Percentiles rank a stretch among this genome's conserved stretches.
These are phyloP conservation scores for Austropuccinia psidii DNA, from an alignment of 1,284 basidiomycete species.

Conservation along the genomic window DNA sequence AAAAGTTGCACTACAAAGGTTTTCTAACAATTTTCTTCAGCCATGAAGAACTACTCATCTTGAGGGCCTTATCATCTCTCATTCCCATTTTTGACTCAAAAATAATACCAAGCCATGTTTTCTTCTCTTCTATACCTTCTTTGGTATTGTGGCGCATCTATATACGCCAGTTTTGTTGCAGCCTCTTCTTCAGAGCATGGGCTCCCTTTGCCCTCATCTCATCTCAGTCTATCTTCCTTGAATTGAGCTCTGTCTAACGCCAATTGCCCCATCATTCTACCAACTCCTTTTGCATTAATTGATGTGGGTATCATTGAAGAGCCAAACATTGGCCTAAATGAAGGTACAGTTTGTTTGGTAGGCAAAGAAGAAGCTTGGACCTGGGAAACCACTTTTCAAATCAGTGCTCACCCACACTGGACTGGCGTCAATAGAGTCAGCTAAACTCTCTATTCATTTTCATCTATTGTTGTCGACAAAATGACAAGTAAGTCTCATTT, in stretches of 20 bases:
- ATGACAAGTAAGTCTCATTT: neutral
- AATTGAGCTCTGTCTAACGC: constrained; percentile 41
- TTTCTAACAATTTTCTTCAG: too few relatives aligned
- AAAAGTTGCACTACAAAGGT: too few relatives aligned
- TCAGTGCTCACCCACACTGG: neutral
- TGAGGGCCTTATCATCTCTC: too few relatives aligned
- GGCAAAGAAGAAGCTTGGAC: constrained; percentile 33
- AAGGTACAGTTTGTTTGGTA: constrained; percentile 31
- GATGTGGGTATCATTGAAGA: constrained; percentile 41
- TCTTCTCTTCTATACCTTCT: too few relatives aligned
- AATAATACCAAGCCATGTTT: too few relatives aligned
- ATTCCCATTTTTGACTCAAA: too few relatives aligned
- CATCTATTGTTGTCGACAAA: neutral
- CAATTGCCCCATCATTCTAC: constrained; percentile 41
- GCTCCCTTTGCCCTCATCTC: constrained; percentile 15
- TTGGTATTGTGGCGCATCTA: too few relatives aligned
- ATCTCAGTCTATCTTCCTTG: constrained; percentile 35
- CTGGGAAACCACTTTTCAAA: constrained; percentile 14
- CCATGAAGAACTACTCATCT: too few relatives aligned
- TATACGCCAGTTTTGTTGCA: too few relatives aligned
- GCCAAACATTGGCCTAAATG: constrained; percentile 37
- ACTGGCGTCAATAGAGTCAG: constrained; percentile 14
- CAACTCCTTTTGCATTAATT: constrained; percentile 42
- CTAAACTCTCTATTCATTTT: neutral
- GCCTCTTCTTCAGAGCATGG: too few relatives aligned